Evolutionary conservation across 306 rosid genomes (phyloP), one percentile per base, ranked within the genome.

Genomic region (Rubus parviflorus): DNA sequence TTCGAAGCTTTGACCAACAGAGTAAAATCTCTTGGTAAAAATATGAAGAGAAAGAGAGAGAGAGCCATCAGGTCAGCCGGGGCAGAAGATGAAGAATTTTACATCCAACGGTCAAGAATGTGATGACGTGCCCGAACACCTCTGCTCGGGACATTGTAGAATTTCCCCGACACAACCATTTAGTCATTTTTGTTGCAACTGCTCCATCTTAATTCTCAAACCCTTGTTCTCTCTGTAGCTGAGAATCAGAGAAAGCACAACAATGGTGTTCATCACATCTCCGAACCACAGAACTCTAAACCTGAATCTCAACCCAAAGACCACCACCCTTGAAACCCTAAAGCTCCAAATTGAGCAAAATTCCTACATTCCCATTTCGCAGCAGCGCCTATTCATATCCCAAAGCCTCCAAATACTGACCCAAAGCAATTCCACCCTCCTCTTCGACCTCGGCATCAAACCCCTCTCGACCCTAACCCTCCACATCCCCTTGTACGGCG

Each of bases 181-280:
- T n/a, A n/a, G n/a, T n/a, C n/a, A n/a, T n/a, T n/a, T n/a, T n/a
- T n/a, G n/a, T n/a, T n/a, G n/a, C n/a, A n/a, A n/a, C n/a, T n/a
- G n/a, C 35, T 56, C 15, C 62, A 2, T 8, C 12, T 6, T 1
- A 53, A n/a, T n/a, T 51, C 20, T 5, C 47, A 38, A 66, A 22
- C 76, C 56, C 58, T 46, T 14, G 12, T 11, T 40, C 65, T 40
- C 52, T 77, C 19, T 3, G 30, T 11, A 41, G 0, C 37, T 2
- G 35, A 67, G 76, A 2, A 9, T 64, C 14, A 10, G 14, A 13
- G 5, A 19, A 6, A 19, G 14, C 66, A 12, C 25, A 67, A n/a
- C 73, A 43, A 93, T 93, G 98, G 92, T 91, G 81, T 91, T 93
- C 74, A 40, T 93, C 30, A 75, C 85, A 4, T 73, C 87, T 61